Conservation (phyloP, 2,329 filamentous ascomycete species). For the Cladophialophora immunda region DNA sequence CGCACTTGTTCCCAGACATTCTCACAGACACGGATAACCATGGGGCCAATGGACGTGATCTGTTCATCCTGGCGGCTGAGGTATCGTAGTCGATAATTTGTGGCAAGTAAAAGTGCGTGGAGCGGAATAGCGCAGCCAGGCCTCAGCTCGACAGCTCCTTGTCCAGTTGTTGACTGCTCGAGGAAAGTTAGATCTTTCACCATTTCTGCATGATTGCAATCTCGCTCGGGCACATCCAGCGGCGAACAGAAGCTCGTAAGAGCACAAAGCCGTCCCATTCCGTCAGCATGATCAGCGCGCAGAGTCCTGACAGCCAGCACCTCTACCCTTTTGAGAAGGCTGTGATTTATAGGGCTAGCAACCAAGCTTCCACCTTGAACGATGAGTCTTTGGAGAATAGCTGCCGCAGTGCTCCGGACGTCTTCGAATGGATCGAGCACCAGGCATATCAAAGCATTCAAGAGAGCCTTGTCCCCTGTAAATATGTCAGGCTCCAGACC, state of each 20-base stretch:
- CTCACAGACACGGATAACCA: constrained; percentile 68
- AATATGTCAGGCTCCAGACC: constrained; percentile 32
- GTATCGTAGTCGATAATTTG: constrained; percentile 31
- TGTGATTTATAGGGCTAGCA: constrained; percentile 47
- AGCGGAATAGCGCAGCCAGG: constrained; percentile 32
- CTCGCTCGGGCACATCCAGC: not conserved
- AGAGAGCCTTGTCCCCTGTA: constrained; percentile 46
- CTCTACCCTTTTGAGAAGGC: constrained; percentile 60
- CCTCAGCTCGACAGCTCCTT: constrained; percentile 9
- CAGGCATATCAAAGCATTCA: constrained; percentile 74
- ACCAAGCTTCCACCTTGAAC: constrained; percentile 10
- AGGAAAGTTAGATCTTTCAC: constrained; percentile 1
- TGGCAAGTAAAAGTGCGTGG: constrained; percentile 36
- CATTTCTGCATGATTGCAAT: not conserved
- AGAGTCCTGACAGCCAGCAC: constrained; percentile 73
- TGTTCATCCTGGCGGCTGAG: constrained; percentile 9
- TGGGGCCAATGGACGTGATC: constrained; percentile 47
- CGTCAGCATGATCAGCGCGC: constrained; percentile 90
- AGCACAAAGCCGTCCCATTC: constrained; percentile 66
- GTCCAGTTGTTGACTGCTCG: constrained; percentile 9
- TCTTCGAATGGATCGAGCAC: constrained; percentile 93
- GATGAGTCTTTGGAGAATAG: constrained; percentile 49
- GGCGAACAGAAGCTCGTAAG: constrained; percentile 3
- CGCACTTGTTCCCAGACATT: constrained; percentile 81
- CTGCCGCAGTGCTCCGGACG: constrained; percentile 68